A percentile compares a stretch with the other conserved stretches of the same genome.
phyloP scores from a whole-genome alignment of 2,329 filamentous ascomycete genomes.

The Cladosporium sp. region DNA sequence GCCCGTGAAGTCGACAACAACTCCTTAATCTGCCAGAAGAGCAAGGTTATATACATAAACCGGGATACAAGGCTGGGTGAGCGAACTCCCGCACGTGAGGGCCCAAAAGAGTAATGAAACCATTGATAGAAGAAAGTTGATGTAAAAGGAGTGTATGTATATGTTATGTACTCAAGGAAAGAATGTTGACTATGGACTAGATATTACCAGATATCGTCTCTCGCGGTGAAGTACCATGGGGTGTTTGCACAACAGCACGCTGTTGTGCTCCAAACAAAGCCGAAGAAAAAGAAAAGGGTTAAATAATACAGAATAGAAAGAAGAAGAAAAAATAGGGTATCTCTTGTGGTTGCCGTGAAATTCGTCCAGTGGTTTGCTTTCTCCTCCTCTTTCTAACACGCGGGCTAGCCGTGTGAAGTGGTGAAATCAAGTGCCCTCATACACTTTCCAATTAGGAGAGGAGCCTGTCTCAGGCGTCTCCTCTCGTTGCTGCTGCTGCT shows the following conservation, averaged over 20 bases:
- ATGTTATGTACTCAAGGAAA: neutral
- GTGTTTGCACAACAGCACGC: constrained; percentile 9
- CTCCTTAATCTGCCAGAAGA: neutral
- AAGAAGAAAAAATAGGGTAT: constrained; percentile 9
- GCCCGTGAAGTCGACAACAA: neutral
- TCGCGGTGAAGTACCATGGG: constrained; percentile 6
- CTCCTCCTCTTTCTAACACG: neutral
- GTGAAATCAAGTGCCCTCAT: constrained; percentile 10
- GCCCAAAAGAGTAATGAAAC: no score
- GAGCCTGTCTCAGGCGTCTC: neutral
- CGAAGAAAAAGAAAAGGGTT: no score
- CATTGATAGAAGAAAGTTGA: no score
- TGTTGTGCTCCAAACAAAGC: constrained; percentile 4
- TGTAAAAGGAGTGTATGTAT: neutral
- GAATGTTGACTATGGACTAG: constrained; percentile 9
- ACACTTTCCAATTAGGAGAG: constrained; percentile 13
- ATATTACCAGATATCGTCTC: constrained; percentile 13
- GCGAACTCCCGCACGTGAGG: no score
- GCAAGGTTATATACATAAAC: neutral
- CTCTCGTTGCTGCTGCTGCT: neutral
- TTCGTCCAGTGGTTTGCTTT: constrained; percentile 2
- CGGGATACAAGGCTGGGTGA: neutral
- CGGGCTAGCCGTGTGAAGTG: constrained; percentile 6
- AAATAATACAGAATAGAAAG: no score
- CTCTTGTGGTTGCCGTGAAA: constrained; percentile 5